Evolutionary conservation across 23 red algal genomes (phyloP), one percentile per base, ranked within the genome.

Genomic region (Gracilaria vermiculophylla): DNA sequence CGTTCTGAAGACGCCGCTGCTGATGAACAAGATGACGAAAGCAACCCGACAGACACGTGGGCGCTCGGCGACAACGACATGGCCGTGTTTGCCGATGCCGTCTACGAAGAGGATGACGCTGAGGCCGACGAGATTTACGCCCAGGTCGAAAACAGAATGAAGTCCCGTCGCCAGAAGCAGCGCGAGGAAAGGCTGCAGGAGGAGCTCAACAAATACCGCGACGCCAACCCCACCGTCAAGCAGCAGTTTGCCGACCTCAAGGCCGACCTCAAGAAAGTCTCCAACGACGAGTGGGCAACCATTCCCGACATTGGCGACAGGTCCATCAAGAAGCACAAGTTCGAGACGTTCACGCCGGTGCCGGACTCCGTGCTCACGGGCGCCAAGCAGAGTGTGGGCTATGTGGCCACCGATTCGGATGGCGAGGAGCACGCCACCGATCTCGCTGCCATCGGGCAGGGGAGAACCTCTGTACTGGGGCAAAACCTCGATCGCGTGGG

Each of bases 51-150:
- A 60, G 89, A 54, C 35, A 67, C 62, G 10, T 66, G 87, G 13
- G 82, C 73, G 21, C 80, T 91, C 27, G 94, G 73, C 19, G 94
- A 97, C 36, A 80, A 92, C 2, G 94, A 92, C 42, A 81, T 69
- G 35, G 77, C 60, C 27, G 74, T 97, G 17, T 97, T 92, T 69
- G 87, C 87, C 16, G 85, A 92, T 53, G 91, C 87, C 29, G 73
- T 86, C 16, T 97, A 97, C 36, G 94, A 97, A 48, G 81, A 92
- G 29, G 94, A 97, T 69, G 94, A 97, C 51, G 64, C 41, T 4
- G 94, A 97, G 24, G 94, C 94, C 28, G 94, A 97, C 74, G 84
- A 77, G 17, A 92, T 97, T 52, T 97, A 97, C 62, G 80, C 49
- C 1, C 85, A 78, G 29, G 88, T 97, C 19, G 94, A 96, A 29